Base-by-base conservation (phyloP, 306 rosid species). In the Prunus campanulata region DNA sequence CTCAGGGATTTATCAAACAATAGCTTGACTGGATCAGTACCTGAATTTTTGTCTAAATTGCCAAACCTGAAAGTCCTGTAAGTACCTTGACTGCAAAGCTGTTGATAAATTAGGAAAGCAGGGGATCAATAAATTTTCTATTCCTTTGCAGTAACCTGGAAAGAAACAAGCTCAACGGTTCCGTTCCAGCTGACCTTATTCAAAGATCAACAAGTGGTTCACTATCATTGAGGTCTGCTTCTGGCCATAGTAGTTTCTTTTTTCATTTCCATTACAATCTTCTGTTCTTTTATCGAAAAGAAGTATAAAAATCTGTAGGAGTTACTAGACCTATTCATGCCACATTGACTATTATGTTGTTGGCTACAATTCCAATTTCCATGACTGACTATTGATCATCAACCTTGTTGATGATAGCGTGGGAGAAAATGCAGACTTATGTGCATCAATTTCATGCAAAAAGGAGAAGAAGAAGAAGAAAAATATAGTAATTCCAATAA, bases 1-100 rank as follows among this genome's bases (percentile, higher is more conserved):
- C 68, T 68, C 88, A 88, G 92, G 85, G 90, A 84, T 79, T 72
- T 86, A 77, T 88, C 89, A 68, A 61, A 83, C 80, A 88, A 88
- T 68, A 77, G n/a, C 67, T 82, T 88, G 19, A 72, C 73, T 16
- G 93, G 89, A 72, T 4, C 75, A 60, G 25, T 87, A 6, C 88
- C 91, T 16, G 82, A 79, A 20, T 77, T 76, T 70, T 51, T 87
- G 20, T 76, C 82, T 19, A 44, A 77, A 62, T 30, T 89, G 84
- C 78, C 72, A 75, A 12, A 66, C 82, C 71, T 85, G 70, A 79
- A 22, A 72, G 49, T 79, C 67, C 60, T 85, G 91, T 89, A 82
- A 89, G 90, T 79, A 66, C 52, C 35, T 22, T 15, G 50, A 62
- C 39, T 68, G 32, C 32, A 68, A 10, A 74, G 8, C 14, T 27